Evolutionary conservation across 805 yeast species (phyloP), one percentile per base, ranked within the genome.

Genomic region (Ogataea pini): DNA sequence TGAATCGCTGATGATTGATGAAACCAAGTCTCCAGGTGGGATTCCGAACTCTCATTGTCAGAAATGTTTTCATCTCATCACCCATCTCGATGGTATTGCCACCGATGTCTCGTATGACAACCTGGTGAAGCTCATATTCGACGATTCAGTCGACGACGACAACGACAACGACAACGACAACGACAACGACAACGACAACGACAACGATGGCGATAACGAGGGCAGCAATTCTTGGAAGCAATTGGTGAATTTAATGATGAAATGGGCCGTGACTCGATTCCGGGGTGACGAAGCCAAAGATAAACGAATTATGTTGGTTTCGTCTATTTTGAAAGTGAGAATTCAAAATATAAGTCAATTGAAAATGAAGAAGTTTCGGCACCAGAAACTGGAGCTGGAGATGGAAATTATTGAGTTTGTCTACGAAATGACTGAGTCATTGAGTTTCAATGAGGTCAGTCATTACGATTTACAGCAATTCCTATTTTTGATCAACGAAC

Each of bases 1-100:
- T 61, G 89, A 85, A 65, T 83, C 89, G 2, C 68, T 86, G 44
- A 81, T 83, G 75, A 71, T 82, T 39, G 81, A 79, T 58, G 68
- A 66, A 38, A 38, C 59, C 9, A 47, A 48, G n/a, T 34, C 46
- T 3, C 48, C 42, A 16, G 54, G 47, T 25, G 42, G 40, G 4
- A 57, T 50, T 38, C 37, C 50, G 9, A 47, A 40, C 19, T 51
- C 48, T 14, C 43, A 54, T 14, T 42, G 47, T 43, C 48, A 59
- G 28, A 54, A 54, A 29, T 48, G 57, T 7, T 53, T 56, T 3
- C 48, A 48, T 2, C 41, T 67, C 1, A 49, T 69, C 31, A 48
- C 48, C 14, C 54, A 52, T 28, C 56, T 75, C 12, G 71, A 71
- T 51, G 49, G 56, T 22, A 57, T 60, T 19, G 36, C 48, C 9